These are phyloP conservation scores for Jasminum sambac DNA, from an alignment of 257 asterid species.

Conservation along the genomic window DNA sequence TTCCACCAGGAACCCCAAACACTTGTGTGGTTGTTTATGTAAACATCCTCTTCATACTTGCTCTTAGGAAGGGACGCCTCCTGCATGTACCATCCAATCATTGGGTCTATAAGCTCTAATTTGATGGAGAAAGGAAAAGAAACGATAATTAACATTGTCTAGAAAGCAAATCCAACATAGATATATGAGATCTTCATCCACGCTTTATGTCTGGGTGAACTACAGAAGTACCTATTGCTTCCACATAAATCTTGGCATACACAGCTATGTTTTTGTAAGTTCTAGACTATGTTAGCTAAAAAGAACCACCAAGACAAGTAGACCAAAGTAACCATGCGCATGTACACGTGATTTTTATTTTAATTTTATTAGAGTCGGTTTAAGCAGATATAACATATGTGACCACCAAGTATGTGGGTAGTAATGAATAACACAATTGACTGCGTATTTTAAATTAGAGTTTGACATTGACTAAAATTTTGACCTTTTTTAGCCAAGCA, in stretches of 20 bases:
- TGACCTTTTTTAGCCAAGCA: no score
- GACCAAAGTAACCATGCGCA: neutral
- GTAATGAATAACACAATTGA: no score
- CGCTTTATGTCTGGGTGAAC: neutral
- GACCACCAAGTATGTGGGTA: no score
- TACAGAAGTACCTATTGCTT: conserved; percentile 4
- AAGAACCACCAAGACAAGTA: neutral
- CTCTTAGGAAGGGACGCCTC: conserved; percentile 80
- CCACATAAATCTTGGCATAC: neutral
- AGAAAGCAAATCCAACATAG: neutral
- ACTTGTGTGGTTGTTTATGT: conserved; percentile 69
- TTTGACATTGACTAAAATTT: no score
- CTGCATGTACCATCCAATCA: conserved; percentile 42
- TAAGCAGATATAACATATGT: no score
- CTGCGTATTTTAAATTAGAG: no score
- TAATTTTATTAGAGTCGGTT: no score
- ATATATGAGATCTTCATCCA: neutral
- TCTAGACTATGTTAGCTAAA: neutral
- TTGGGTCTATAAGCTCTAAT: conserved; percentile 11
- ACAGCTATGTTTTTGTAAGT: neutral
- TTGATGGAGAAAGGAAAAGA: conserved; percentile 3
- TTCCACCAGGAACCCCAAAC: conserved; percentile 99
- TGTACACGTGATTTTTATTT: no score
- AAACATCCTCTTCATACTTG: conserved; percentile 91
- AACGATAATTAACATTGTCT: neutral